Evolutionary conservation across 169 alveolate species (phyloP).

Genomic region (Theileria annulata): DNA sequence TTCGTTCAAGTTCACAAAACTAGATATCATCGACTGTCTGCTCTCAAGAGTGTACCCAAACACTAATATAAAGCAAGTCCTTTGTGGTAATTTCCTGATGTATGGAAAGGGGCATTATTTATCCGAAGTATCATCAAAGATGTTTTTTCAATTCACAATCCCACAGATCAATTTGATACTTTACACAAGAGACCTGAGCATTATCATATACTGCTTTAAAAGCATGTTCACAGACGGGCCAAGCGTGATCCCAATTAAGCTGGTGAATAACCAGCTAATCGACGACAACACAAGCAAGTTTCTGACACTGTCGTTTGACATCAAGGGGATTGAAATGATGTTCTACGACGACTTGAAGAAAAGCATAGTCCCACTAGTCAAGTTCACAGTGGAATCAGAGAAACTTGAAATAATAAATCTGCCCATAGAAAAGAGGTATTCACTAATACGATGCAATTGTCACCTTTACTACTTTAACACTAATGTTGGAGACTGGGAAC

Average conservation of each 20-base stretch:
- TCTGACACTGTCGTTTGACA: slow-evolving; percentile 61
- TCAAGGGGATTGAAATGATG: slow-evolving; percentile 74
- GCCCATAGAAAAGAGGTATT: slow-evolving; percentile 61
- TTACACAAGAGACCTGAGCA: slow-evolving; percentile 60
- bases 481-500: slow-evolving; percentile 83
- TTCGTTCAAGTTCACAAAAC: slow-evolving; percentile 38
- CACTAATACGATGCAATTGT: slow-evolving; percentile 56
- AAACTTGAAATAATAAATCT: slow-evolving; percentile 45
- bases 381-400: slow-evolving; percentile 66
- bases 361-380: slow-evolving; percentile 79
- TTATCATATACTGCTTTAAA: slow-evolving; percentile 39
- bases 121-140: slow-evolving; percentile 39
- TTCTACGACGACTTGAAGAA: slow-evolving; percentile 80
- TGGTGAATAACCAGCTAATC: slow-evolving; percentile 13
- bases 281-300: slow-evolving; percentile 48
- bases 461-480: slow-evolving; percentile 75
- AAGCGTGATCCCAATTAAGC: slow-evolving; percentile 29
- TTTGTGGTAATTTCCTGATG: slow-evolving; percentile 49
- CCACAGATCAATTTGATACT: slow-evolving; percentile 52
- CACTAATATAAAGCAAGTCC: slow-evolving; percentile 38
- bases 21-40: slow-evolving; percentile 55
- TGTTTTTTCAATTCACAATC: slow-evolving; percentile 48
- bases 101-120: slow-evolving; percentile 61
- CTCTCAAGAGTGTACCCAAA: slow-evolving; percentile 62
- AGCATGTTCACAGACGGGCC: slow-evolving; percentile 60